Percentiles rank a stretch among this genome's conserved stretches.
These are phyloP conservation scores for Pulveroboletus sp. DNA, from an alignment of 768 basidiomycete genomes.

Conservation along the genomic window DNA sequence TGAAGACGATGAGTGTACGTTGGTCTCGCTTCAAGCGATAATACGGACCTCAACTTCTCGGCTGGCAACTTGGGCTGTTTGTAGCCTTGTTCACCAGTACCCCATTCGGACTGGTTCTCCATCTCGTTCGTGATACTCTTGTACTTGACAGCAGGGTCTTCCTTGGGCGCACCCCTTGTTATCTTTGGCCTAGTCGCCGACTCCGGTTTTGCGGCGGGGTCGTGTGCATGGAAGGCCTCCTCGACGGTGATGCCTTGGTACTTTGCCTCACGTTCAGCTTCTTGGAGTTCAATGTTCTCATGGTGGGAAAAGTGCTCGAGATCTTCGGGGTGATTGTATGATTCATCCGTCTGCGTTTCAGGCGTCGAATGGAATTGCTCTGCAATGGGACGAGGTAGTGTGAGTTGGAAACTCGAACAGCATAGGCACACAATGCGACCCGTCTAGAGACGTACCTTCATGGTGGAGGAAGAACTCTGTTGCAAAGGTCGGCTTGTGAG, in stretches of 20 bases:
- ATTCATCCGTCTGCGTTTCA: conserved; percentile 94
- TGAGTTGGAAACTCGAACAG: not conserved
- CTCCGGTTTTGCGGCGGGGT: conserved; percentile 25
- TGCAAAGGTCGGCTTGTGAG: not conserved
- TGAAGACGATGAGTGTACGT: conserved; percentile 2
- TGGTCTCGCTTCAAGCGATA: not conserved
- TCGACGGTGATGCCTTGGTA: conserved; percentile 80
- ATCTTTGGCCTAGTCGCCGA: conserved; percentile 44
- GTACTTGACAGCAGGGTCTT: conserved; percentile 62
- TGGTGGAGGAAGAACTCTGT: conserved; percentile 94
- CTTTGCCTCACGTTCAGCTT: conserved; percentile 78
- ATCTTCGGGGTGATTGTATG: conserved; percentile 92
- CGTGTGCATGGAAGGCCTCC: conserved; percentile 56
- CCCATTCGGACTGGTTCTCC: conserved; percentile 61
- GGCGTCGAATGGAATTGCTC: conserved; percentile 94
- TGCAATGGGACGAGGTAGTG: conserved; percentile 23
- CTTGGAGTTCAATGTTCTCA: conserved; percentile 75
- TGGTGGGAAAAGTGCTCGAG: conserved; percentile 90
- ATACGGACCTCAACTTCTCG: conserved; percentile 67
- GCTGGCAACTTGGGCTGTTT: conserved; percentile 63
- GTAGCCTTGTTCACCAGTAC: conserved; percentile 65
- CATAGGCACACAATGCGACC: too few species aligned
- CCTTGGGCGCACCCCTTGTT: conserved; percentile 54
- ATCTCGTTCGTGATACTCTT: conserved; percentile 50
- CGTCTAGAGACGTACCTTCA: conserved; percentile 58